A percentile compares a stretch with the other conserved stretches of the same genome.
Conservation (phyloP, 176 grass and related monocot species). For the sorghum (Sorghum bicolor) region DNA sequence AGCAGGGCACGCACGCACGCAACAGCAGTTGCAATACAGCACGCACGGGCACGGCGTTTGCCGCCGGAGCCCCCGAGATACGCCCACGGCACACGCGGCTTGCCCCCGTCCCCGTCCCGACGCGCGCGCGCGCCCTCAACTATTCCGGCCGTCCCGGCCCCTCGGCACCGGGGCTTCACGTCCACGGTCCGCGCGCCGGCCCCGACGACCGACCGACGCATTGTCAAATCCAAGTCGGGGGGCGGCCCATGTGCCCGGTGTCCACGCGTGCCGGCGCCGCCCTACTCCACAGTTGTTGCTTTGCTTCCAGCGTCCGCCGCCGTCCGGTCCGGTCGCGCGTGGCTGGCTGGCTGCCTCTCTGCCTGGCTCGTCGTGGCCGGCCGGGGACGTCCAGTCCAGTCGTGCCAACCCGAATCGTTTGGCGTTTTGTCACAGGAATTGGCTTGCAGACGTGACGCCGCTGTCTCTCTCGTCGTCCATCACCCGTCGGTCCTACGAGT, state of each 20-base stretch:
- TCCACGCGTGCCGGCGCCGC: too few relatives aligned
- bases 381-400: not conserved
- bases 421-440: not conserved
- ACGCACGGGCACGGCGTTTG: not conserved
- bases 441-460: not conserved
- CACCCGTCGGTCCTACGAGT: not conserved
- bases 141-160: not conserved
- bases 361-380: too few relatives aligned
- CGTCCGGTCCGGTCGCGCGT: not conserved
- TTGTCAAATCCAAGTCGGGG: not conserved
- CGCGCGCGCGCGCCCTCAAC: not conserved
- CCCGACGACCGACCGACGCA: not conserved
- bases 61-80: constrained; percentile 16
- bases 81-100: not conserved
- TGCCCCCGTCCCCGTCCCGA: not conserved
- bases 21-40: not conserved
- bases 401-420: not conserved
- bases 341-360: not conserved
- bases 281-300: too few relatives aligned
- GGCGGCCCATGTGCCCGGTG: too few relatives aligned
- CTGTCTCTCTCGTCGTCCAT: not conserved
- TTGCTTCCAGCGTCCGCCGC: too few relatives aligned
- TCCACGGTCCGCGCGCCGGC: not conserved
- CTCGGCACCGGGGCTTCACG: not conserved
- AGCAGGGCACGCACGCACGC: not conserved